Base-by-base conservation (phyloP, 1,284 basidiomycete species). In the Leccinum fallax region DNA sequence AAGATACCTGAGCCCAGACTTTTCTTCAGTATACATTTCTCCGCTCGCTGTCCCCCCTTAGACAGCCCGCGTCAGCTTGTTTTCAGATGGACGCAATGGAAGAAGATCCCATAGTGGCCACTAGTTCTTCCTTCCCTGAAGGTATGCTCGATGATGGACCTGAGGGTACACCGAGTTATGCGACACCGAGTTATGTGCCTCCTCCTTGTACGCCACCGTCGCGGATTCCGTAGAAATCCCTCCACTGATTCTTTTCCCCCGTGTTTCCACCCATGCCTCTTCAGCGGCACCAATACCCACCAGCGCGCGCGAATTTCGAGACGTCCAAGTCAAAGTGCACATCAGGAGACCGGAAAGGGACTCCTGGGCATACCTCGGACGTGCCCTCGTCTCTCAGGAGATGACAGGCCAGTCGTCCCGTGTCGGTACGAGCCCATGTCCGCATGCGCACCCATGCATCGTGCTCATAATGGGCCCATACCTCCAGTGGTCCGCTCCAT, bases 281-380 rank as follows among this genome's bases (percentile, higher is more conserved):
- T 58, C 69, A 75, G 66, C 66, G 63, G 64, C 69, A 69, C 60
- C 71, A 61, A 62, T 73, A 55, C 71, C 73, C 53, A 60, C 76
- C 38, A 43, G 46, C 55, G 34, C 71, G 60, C 82, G 82, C 64
- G 87, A 88, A 64, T 88, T 90, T 71, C 85, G 87, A 61, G 90
- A 92, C 61, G 84, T 93, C 58, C 83, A 88, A 62, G 90, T 92
- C 59, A 92, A 93, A 73, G 89, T 93, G n/a, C 90, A 93, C 70
- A 87, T 92, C 66, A 82, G 90, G 66, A 79, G 85, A 66, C 87
- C 90, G 46, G 90, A 91, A 61, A 85, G 79, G 70, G 91, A 93
- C 71, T 82, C 85, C n/a, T 93, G 90, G 90, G 79, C 84, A 21
- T 93, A 93, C 67, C 82, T 92, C 58, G 90, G 90, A 11, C 83